Evolutionary conservation across 2,329 filamentous ascomycete species (phyloP), one percentile per base, ranked within the genome.

Genomic region (Trichophyton schoenleinii): DNA sequence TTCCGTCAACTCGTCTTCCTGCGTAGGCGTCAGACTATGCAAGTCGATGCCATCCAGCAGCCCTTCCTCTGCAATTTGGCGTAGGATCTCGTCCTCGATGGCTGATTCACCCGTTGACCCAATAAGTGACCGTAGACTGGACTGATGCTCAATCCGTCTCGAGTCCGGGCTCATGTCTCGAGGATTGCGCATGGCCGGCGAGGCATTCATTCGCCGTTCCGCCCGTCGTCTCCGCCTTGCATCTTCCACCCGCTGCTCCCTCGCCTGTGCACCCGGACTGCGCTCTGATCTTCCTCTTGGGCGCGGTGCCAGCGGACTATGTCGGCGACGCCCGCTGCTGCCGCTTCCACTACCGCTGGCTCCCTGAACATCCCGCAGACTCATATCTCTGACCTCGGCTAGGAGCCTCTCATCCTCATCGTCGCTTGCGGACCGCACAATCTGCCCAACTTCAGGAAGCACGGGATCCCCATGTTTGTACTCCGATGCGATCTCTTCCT

Each of bases 1-100:
- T 69, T 92, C 88, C 65, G 89, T 95, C 15, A 97, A 83, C 69
- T 95, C 89, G 68, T 96, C 91, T 70, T 96, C 90, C 68, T 91
- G 88, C 57, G 79, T 83, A 15, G 90, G 80, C 64, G 92, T 91
- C 60, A 96, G 85, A 65, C 91, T 91, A 68, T 94, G 88, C 61
- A 96, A 77, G 70, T 96, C 91, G 55, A 96, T 84, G 18, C 90
- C 91, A 68, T 96, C 89, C 38, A 96, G 74, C 20, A 96, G 76
- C 0, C 92, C 91, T 69, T 96, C 90, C 65, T 92, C 87, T 66
- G 91, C 82, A 63, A 95, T 96, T 70, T 95, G 90, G 49, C 89
- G 83, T 66, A 95, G 83, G 63, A 96, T 95, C 70, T 96, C 91
- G 63, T 88, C 84, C 70, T 96, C 88, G 67, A 95, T 86, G 20